Conservation (phyloP, 257 asterid species). For the Nicotiana sylvestris region DNA sequence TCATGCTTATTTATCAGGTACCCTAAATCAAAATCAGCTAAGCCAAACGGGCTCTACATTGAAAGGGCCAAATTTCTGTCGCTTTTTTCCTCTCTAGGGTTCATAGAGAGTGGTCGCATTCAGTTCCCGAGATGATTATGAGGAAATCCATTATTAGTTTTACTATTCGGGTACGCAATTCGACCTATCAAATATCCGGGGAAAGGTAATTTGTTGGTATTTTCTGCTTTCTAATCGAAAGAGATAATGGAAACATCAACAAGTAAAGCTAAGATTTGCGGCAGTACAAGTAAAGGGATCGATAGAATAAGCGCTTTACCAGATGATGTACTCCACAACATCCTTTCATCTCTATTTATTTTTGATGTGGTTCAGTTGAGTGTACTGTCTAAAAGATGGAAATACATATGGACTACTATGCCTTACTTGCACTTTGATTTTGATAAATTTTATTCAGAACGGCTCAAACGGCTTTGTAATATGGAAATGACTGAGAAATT, state of each 20-base stretch:
- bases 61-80: too few species aligned
- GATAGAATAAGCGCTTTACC: background rate
- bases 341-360: background rate
- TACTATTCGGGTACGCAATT: too few species aligned
- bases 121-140: too few species aligned
- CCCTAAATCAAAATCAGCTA: too few species aligned
- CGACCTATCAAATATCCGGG: background rate
- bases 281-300: background rate
- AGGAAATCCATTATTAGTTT: too few species aligned
- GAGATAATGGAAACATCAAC: background rate
- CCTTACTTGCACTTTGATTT: background rate
- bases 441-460: background rate
- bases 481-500: background rate
- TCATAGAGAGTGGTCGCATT: background rate
- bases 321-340: background rate
- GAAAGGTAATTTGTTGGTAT: background rate
- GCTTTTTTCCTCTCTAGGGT: background rate
- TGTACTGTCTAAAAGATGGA: background rate
- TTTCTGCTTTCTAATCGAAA: background rate
- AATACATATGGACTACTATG: background rate
- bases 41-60: too few species aligned
- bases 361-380: background rate
- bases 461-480: background rate
- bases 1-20: too few species aligned
- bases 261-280: background rate